A percentile compares a stretch with the other conserved stretches of the same genome.
Evolutionary conservation across 202 grass and related monocot species (phyloP).

Genomic region (Zoysia matrella): DNA sequence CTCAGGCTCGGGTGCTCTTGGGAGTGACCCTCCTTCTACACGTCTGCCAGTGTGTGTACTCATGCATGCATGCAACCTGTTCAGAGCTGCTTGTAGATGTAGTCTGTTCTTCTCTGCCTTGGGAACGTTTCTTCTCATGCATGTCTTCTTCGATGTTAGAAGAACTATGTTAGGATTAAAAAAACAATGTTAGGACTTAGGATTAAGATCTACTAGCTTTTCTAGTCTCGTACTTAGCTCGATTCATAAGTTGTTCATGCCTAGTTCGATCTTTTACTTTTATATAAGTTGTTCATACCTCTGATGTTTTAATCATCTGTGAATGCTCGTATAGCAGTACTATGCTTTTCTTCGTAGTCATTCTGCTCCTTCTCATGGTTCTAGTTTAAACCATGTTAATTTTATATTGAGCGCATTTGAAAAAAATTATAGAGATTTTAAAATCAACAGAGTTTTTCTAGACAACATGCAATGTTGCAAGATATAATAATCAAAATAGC

Average conservation of each 20-base stretch:
- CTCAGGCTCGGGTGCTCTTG: constrained; percentile 72
- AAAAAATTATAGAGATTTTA: too few relatives aligned
- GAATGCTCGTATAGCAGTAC: too few relatives aligned
- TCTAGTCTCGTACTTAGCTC: not conserved
- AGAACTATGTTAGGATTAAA: not conserved
- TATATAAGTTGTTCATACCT: not conserved
- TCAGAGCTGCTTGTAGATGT: not conserved
- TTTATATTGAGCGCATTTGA: too few relatives aligned
- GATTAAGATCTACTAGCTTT: not conserved
- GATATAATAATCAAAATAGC: too few relatives aligned
- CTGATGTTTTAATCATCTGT: too few relatives aligned
- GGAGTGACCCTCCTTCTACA: not conserved
- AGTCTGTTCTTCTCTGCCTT: too few relatives aligned
- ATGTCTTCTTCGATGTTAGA: not conserved
- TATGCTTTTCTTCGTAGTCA: too few relatives aligned
- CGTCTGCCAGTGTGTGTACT: not conserved
- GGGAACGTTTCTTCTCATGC: not conserved
- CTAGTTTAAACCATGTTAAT: too few relatives aligned
- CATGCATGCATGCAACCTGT: not conserved
- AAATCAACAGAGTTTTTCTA: too few relatives aligned
- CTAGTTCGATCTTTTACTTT: not conserved
- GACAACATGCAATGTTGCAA: too few relatives aligned
- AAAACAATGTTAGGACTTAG: too few relatives aligned
- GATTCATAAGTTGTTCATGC: not conserved
- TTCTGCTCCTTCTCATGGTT: too few relatives aligned